Conservation (phyloP, 192 early-diverging fungal species). For the Backusella westeae region DNA sequence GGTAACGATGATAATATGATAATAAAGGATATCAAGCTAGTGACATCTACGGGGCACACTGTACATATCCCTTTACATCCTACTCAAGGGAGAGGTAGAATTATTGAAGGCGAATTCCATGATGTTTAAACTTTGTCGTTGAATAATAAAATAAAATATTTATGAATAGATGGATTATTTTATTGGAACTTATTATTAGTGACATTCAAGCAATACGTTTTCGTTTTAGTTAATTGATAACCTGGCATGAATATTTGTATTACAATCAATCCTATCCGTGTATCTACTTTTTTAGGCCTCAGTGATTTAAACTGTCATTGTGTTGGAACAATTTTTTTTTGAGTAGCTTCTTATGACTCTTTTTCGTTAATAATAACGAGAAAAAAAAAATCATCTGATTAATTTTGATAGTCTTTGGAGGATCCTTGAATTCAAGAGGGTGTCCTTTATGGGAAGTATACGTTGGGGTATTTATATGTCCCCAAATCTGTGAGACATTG, state of each 20-base stretch:
- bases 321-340: no score
- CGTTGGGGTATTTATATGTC: not conserved
- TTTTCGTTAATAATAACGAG: not conserved
- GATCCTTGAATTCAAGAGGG: not conserved
- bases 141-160: not conserved
- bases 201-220: no score
- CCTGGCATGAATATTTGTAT: not conserved
- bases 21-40: slow-evolving; percentile 3
- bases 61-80: not conserved
- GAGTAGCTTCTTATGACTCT: no score
- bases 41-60: not conserved
- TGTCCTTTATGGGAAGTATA: not conserved
- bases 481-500: not conserved
- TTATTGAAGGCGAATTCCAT: slow-evolving; percentile 15
- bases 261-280: not conserved
- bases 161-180: not conserved
- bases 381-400: not conserved
- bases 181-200: not conserved
- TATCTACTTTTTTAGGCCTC: not conserved
- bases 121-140: not conserved
- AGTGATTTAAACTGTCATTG: not conserved
- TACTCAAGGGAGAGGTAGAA: not conserved
- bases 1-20: not conserved
- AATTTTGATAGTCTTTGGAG: no score
- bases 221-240: not conserved